Evolutionary conservation across 2,329 filamentous ascomycete species (phyloP), one percentile per base, ranked within the genome.

Genomic region (Aspergillus awamori): DNA sequence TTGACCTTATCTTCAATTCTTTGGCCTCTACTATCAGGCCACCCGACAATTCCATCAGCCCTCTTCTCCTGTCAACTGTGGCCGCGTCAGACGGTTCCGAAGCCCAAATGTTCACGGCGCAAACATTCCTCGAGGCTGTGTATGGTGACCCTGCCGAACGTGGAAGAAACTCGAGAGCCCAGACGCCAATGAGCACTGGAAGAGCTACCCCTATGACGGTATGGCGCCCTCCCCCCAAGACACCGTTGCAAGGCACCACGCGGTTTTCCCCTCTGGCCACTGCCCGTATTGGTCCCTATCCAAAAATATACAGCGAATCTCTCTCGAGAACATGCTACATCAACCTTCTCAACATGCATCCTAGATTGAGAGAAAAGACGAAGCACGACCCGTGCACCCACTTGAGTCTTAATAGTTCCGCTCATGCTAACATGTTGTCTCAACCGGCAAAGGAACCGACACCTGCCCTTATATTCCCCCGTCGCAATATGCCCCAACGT

Each of bases 1-100:
- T 99, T 58, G 94, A 98, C 72, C 86, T 96, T 43, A 84, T 98
- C 53, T 99, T 96, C 79, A 88, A 89, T 64, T 94, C 91, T 48
- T 87, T 97, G 54, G 87, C 87, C 60, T 80, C 85, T 17, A 90
- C 88, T 61, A 86, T 96, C 58, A 86, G 90, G 66, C 87, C 91
- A 55, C 79, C 83, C 24, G 80, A 80, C 57, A 71, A 72, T 47
- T 70, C 80, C 24, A 79, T 81, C 3, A 84, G 85, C 13, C 83
- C 87, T 1, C 79, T 85, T 1, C 83, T 91, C 5, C 87, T 95
- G 65, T 84, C 89, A 0, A 93, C 92, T 1, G 82, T 97, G 11
- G 86, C 87, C 57, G 84, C 87, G 2, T 89, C 90, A 41, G 94
- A 98, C 75, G 80, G 87, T 0, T 93, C 92, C 1, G 94, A 98